phyloP scores from a whole-genome alignment of 257 asterid genomes.

The Phtheirospermum japonicum region DNA sequence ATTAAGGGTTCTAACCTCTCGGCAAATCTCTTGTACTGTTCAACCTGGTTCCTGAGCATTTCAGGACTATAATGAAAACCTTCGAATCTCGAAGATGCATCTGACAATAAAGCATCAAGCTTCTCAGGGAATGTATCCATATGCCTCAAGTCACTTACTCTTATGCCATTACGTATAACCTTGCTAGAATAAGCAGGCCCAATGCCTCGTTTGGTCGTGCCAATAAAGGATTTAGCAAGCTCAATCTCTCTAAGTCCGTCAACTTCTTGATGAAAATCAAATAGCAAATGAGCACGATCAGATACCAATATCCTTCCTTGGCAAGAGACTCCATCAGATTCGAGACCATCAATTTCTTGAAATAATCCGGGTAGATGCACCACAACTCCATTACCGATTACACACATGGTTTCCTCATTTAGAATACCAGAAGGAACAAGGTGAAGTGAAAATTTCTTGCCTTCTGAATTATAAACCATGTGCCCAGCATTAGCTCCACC shows the following conservation, averaged over 20 bases:
- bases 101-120: constrained; percentile 65
- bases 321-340: constrained; percentile 70
- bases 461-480: constrained; percentile 77
- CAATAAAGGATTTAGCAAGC: constrained; percentile 73
- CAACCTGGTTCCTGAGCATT: constrained; percentile 71
- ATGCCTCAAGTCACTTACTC: constrained; percentile 79
- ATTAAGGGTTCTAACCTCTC: constrained; percentile 77
- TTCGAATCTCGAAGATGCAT: constrained; percentile 66
- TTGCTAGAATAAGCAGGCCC: constrained; percentile 82
- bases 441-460: constrained; percentile 79
- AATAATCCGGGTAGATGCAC: constrained; percentile 74
- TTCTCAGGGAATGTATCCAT: constrained; percentile 78
- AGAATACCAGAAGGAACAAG: constrained; percentile 86
- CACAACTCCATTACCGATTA: constrained; percentile 77
- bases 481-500: constrained; percentile 94
- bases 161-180: constrained; percentile 69
- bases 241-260: constrained; percentile 77
- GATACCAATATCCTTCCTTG: constrained; percentile 73
- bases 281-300: constrained; percentile 76
- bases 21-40: constrained; percentile 52
- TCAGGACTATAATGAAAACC: constrained; percentile 60
- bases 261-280: constrained; percentile 69
- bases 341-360: constrained; percentile 66
- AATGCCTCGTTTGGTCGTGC: constrained; percentile 75
- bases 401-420: constrained; percentile 36